Percentiles rank a stretch among this genome's conserved stretches.
Conservation (phyloP, 148 eudicot species). For the Fagopyrum tataricum region DNA sequence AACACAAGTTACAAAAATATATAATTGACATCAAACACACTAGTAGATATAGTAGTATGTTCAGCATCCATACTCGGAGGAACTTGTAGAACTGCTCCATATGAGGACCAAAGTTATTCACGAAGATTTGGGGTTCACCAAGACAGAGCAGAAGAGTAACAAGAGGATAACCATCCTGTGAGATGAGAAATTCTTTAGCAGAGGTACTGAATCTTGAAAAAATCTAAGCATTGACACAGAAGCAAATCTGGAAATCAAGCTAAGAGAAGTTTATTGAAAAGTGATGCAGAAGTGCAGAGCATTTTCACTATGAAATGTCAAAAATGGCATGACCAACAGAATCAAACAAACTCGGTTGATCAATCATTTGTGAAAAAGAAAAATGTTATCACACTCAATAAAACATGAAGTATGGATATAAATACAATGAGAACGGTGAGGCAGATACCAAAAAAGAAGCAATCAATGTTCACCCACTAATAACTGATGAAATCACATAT, state of each 20-base stretch:
- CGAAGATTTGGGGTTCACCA: slow-evolving; percentile 92
- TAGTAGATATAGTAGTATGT: neutral
- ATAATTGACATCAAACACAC: neutral
- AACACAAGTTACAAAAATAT: neutral
- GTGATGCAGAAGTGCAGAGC: neutral
- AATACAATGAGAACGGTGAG: neutral
- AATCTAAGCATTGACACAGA: neutral
- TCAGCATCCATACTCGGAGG: slow-evolving; percentile 57
- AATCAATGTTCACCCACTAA: neutral
- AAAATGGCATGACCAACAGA: neutral
- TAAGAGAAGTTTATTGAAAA: neutral
- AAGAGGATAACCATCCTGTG: slow-evolving; percentile 86
- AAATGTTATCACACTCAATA: neutral
- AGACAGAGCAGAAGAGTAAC: slow-evolving; percentile 97
- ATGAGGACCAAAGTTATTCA: slow-evolving; percentile 73
- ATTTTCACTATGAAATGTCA: too few species aligned
- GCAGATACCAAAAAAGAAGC: neutral
- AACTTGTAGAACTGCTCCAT: slow-evolving; percentile 98
- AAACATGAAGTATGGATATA: neutral
- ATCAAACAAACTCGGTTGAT: neutral
- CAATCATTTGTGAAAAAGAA: neutral
- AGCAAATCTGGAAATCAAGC: neutral
- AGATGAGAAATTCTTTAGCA: neutral
- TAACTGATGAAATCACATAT: neutral
- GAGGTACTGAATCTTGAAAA: neutral